Percentiles rank a stretch among this genome's conserved stretches.
These are phyloP conservation scores for Brassica incana DNA, from an alignment of 345 rosid genomes.

Conservation along the genomic window DNA sequence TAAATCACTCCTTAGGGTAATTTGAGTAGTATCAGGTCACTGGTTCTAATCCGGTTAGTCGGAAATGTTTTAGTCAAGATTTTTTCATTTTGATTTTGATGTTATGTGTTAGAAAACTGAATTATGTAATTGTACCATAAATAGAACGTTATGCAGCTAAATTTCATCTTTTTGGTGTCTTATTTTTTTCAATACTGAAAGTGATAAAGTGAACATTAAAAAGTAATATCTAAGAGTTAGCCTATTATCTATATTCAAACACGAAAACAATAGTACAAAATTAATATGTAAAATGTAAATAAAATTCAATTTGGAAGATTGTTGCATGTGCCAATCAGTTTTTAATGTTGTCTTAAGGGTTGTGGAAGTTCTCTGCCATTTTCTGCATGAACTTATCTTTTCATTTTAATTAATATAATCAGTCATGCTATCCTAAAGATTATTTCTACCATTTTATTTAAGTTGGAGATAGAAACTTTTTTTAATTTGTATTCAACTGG, in stretches of 20 bases:
- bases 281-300: neutral
- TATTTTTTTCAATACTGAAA: no score
- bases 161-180: no score
- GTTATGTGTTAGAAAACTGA: neutral
- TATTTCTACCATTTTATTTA: no score
- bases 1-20: no score
- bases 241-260: neutral
- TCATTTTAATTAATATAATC: no score
- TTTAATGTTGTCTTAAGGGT: no score
- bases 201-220: no score
- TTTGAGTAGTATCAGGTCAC: constrained; percentile 41
- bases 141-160: neutral
- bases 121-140: neutral
- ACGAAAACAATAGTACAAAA: neutral
- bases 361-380: constrained; percentile 1
- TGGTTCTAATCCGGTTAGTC: constrained; percentile 71
- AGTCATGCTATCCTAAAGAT: no score
- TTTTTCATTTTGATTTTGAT: neutral
- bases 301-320: neutral
- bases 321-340: no score
- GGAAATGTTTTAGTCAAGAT: constrained; percentile 17
- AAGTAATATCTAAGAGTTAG: neutral
- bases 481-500: no score
- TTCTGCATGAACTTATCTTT: no score
- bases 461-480: neutral